Evolutionary conservation across 2,329 filamentous ascomycete genomes (phyloP), one percentile per base, ranked within the genome.

Genomic region (Aspergillus ochraceus): DNA sequence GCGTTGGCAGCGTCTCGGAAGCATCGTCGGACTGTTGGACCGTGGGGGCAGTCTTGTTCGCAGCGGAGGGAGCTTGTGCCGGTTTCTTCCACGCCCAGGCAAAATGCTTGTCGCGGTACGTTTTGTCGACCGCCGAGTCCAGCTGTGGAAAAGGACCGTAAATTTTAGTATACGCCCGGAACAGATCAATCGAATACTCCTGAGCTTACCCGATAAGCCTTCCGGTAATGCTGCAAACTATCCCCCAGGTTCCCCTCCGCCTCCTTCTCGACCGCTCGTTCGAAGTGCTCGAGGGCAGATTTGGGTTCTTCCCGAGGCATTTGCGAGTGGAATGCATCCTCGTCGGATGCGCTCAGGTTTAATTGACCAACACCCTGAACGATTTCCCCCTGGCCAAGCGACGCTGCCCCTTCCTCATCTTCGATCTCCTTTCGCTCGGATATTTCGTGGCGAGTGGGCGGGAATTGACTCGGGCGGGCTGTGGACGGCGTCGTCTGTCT

Each of bases 51-150:
- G 84, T 80, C 22, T 83, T 82, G 8, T 73, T 71, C 2, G 84
- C 64, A 11, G 81, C 79, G 8, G 79, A 77, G 61, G 79, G 80
- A 9, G 72, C 61, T 54, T 78, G 71, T 36, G 73, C 55, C 55
- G 78, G 52, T 56, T 70, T 77, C 70, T 85, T 88, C 62, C 82
- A 77, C 10, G 85, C 83, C 45, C 86, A 81, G 2, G 93, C 90
- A 70, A 95, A 97, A 77, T 98, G 88, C 78, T 98, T 98, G 70
- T 91, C 89, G 69, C 91, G 90, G 79, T 97, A 99, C 58, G 85
- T 83, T 69, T 91, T 86, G 74, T 99, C 92, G 55, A 99, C 94
- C 14, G 83, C 81, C 58, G 88, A 83, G 73, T 98, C 95, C 76
- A 99, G 86, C 89, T 94, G 66, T 9, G 58, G 19, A n/a, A 63